A percentile compares a stretch with the other conserved stretches of the same genome.
These are phyloP conservation scores for Croton setiger DNA, from an alignment of 441 rosid genomes.

Conservation along the genomic window DNA sequence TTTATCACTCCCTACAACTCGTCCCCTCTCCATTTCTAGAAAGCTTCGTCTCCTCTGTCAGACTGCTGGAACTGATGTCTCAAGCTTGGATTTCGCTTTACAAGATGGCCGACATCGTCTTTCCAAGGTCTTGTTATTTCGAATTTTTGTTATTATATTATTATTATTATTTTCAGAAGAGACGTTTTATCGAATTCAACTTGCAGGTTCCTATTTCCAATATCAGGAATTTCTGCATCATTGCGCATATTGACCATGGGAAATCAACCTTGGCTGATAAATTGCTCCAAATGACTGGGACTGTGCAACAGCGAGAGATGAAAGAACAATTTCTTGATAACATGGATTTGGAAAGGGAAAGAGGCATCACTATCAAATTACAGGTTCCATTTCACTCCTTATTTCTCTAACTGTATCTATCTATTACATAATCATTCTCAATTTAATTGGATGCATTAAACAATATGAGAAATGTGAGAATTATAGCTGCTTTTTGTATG, in stretches of 20 bases:
- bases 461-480: too few relatives aligned
- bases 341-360: slow-evolving; percentile 97
- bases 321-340: slow-evolving; percentile 97
- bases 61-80: slow-evolving; percentile 3
- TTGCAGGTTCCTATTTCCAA: slow-evolving; percentile 67
- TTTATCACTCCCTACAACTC: not conserved
- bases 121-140: slow-evolving; percentile 10
- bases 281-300: slow-evolving; percentile 90
- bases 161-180: not conserved
- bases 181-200: not conserved
- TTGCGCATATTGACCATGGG: slow-evolving; percentile 98
- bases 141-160: not conserved
- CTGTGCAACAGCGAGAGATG: slow-evolving; percentile 92
- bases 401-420: slow-evolving; percentile 1
- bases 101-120: slow-evolving; percentile 19
- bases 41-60: slow-evolving; percentile 13
- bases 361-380: slow-evolving; percentile 96
- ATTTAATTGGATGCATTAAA: too few relatives aligned
- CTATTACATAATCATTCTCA: not conserved
- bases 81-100: slow-evolving; percentile 2
- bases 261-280: slow-evolving; percentile 96
- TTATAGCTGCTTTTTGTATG: too few relatives aligned
- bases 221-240: slow-evolving; percentile 81
- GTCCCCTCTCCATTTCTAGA: not conserved
- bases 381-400: slow-evolving; percentile 42